Evolutionary conservation across 768 basidiomycete species (phyloP).

Genomic region (Lactarius psammicola): DNA sequence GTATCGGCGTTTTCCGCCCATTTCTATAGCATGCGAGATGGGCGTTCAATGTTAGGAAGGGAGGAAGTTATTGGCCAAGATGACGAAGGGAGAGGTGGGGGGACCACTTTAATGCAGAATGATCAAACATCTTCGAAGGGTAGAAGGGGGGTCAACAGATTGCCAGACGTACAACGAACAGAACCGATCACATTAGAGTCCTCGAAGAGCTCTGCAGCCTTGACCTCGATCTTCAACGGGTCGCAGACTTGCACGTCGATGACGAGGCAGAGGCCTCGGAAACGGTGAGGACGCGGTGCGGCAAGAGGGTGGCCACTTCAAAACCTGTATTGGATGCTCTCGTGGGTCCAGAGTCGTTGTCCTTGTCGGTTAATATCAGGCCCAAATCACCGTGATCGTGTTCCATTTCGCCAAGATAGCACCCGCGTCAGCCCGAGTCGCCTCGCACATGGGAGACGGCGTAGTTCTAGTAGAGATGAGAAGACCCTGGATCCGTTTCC

Average conservation of each 20-base stretch:
- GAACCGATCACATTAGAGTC: constrained; percentile 41
- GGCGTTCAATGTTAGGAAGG: not conserved
- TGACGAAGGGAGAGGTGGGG: not conserved
- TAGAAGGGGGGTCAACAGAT: constrained; percentile 8
- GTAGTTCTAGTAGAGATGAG: not conserved
- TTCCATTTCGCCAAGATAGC: constrained; percentile 9
- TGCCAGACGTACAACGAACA: constrained; percentile 50
- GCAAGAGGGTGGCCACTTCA: constrained; percentile 40
- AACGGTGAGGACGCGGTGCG: constrained; percentile 49
- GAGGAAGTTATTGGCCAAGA: too few relatives aligned
- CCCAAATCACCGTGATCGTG: not conserved
- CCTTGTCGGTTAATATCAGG: constrained; percentile 2
- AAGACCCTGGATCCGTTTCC: not conserved
- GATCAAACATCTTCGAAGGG: not conserved
- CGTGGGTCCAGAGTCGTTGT: not conserved
- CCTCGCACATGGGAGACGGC: not conserved
- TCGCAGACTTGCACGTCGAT: constrained; percentile 38
- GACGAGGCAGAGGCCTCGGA: constrained; percentile 47
- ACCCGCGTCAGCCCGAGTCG: constrained; percentile 9
- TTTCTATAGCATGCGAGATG: not conserved
- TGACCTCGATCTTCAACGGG: constrained; percentile 11
- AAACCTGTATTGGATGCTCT: constrained; percentile 35
- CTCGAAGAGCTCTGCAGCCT: constrained; percentile 12
- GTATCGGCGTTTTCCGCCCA: not conserved
- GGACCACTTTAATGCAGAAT: constrained; percentile 2